Base-by-base conservation (phyloP, 2,329 filamentous ascomycete species). In the Aureobasidium sp. region DNA sequence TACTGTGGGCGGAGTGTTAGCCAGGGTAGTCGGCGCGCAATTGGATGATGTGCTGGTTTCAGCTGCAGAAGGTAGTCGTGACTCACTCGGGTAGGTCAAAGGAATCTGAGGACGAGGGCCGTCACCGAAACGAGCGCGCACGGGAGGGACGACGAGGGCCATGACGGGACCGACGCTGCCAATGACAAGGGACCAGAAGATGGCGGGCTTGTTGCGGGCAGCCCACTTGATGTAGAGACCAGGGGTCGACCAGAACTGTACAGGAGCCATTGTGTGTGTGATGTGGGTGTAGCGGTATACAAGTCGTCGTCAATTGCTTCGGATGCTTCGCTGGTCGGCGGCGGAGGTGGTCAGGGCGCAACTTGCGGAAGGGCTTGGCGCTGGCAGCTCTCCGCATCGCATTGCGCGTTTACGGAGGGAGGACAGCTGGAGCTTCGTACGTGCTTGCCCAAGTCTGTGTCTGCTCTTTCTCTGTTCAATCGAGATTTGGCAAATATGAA, bases 11-110 rank as follows among this genome's bases (percentile, higher is more conserved):
- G 51, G n/a, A n/a, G 42, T 31, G 45, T 60, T 42, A 60, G 36
- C 31, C 25, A 36, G n/a, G 12, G 3, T 29, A 12, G n/a, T 8
- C 17, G 17, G 12, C 17, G 53, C 39, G 27, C 53, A 15, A 47
- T 47, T 37, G 53, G 12, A 14, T 12, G 20, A 45, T 15, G 14
- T 25, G 20, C 49, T 31, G 52, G 27, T 2, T 20, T n/a, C 14
- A 22, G 34, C n/a, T 15, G 20, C 31, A 27, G 22, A 27, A 34
- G 31, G 9, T 12, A 9, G 31, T 34, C 31, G 31, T 34, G 45
- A 84, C 90, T 75, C 84, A 97, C 93, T 84, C 64, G 94, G 94
- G 81, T 97, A 99, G 73, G 91, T 95, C 75, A 92, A 78, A 36
- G 94, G 94, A 67, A 97, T 86, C 62, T 81, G 84, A 66, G 84